phyloP scores from a whole-genome alignment of 1,284 basidiomycete species.

The Somion occarium region DNA sequence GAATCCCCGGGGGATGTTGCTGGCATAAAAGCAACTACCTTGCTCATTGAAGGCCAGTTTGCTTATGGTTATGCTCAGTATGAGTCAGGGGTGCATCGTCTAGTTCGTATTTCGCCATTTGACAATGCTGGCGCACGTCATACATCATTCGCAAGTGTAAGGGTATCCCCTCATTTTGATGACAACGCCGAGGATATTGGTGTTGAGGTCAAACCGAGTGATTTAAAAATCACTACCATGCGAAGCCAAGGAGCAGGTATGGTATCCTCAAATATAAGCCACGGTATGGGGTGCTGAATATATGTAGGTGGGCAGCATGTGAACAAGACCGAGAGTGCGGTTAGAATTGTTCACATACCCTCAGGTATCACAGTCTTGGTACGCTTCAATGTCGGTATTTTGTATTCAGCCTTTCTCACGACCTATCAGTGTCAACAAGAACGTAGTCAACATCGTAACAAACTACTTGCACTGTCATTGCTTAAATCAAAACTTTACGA shows the following conservation, averaged over 20 bases:
- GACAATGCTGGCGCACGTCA: slow-evolving; percentile 9
- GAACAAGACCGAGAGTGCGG: slow-evolving; percentile 13
- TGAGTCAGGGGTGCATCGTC: slow-evolving; percentile 17
- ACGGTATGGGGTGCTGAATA: neutral
- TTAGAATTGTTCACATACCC: slow-evolving; percentile 15
- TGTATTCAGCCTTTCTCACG: neutral
- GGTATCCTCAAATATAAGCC: too few species aligned
- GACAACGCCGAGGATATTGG: slow-evolving; percentile 9
- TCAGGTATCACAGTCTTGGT: slow-evolving; percentile 16
- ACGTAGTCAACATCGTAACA: slow-evolving; percentile 12
- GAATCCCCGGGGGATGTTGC: slow-evolving; percentile 12
- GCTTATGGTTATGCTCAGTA: slow-evolving; percentile 19
- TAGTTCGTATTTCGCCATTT: slow-evolving; percentile 13
- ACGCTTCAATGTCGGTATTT: neutral
- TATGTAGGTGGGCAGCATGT: slow-evolving; percentile 12
- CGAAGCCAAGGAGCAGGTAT: slow-evolving; percentile 14
- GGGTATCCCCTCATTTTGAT: slow-evolving; percentile 17
- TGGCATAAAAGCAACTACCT: slow-evolving; percentile 12
- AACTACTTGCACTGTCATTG: slow-evolving; percentile 12
- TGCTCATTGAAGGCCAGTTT: slow-evolving; percentile 14
- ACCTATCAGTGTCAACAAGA: slow-evolving; percentile 16
- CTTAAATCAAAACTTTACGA: slow-evolving; percentile 17
- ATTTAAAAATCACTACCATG: slow-evolving; percentile 16
- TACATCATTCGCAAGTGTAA: slow-evolving; percentile 16
- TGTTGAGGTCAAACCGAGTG: slow-evolving; percentile 12